Conservation (phyloP, 2,329 filamentous ascomycete genomes). For the Aspergillus fumigatus region DNA sequence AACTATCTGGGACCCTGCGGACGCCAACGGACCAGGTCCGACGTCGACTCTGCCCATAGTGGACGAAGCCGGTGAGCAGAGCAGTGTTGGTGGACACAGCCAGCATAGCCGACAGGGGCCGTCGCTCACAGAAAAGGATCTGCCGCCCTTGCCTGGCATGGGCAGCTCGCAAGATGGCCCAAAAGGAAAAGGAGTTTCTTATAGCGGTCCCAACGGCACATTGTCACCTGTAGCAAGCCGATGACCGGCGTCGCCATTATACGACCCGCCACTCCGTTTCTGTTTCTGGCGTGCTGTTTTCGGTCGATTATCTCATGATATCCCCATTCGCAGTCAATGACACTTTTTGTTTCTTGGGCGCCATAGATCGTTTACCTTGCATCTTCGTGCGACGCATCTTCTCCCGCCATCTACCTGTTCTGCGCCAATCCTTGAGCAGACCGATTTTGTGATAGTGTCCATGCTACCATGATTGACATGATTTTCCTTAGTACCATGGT, state of each 20-base stretch:
- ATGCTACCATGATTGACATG: conserved; percentile 32
- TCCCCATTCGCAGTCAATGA: conserved; percentile 14
- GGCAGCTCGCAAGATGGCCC: conserved; percentile 9
- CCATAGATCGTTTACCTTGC: conserved; percentile 8
- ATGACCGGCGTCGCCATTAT: not conserved
- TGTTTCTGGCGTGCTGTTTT: not conserved
- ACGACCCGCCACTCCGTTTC: not conserved
- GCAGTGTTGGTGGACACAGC: conserved; percentile 60
- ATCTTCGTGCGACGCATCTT: conserved; percentile 16
- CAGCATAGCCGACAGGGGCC: conserved; percentile 43
- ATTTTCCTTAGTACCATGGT: conserved; percentile 20
- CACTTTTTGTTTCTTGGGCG: conserved; percentile 12
- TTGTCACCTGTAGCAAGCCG: conserved; percentile 3
- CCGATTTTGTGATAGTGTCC: conserved; percentile 19
- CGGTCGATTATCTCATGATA: conserved; percentile 18
- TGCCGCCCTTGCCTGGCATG: conserved; percentile 23
- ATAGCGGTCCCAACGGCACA: conserved; percentile 3
- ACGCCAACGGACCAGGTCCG: conserved; percentile 49
- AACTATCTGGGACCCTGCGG: conserved; percentile 54
- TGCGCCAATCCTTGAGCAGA: conserved; percentile 2
- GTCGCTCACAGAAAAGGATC: conserved; percentile 25
- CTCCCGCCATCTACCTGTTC: conserved; percentile 6
- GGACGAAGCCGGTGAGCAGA: conserved; percentile 79
- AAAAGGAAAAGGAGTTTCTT: conserved; percentile 23
- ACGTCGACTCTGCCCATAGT: conserved; percentile 72